Conservation (phyloP, 331 rosid species). For the Quercus tomentella region DNA sequence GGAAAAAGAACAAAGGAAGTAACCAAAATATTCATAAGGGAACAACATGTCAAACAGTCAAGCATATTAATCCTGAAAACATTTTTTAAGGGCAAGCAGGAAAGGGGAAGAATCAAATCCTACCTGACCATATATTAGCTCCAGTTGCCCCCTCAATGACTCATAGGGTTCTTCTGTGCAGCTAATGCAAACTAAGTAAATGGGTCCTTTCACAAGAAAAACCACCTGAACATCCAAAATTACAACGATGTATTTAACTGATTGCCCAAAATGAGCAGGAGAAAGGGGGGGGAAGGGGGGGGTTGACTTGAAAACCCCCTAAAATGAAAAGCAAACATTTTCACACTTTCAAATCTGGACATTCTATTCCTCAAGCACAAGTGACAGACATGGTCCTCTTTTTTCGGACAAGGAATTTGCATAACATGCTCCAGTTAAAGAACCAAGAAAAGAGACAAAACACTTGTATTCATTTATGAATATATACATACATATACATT, state of each 20-base stretch:
- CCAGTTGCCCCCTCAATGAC: conserved; percentile 78
- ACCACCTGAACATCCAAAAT: conserved; percentile 54
- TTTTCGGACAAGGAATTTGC: neutral
- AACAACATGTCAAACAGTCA: conserved; percentile 9
- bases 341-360: neutral
- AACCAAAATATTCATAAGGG: neutral
- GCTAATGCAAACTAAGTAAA: conserved; percentile 92
- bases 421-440: conserved; percentile 8
- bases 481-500: neutral
- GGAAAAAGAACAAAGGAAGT: too few species aligned
- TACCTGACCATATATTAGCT: conserved; percentile 92
- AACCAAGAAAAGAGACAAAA: conserved; percentile 10
- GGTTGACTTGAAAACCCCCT: neutral
- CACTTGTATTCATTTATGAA: neutral
- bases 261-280: neutral
- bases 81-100: neutral
- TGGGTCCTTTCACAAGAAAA: conserved; percentile 95
- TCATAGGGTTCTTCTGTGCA: conserved; percentile 93
- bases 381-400: neutral
- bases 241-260: conserved; percentile 7
- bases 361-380: neutral
- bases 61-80: conserved; percentile 4
- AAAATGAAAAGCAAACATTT: neutral
- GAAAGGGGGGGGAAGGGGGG: too few species aligned
- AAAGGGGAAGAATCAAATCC: conserved; percentile 19